Evolutionary conservation across 2,329 filamentous ascomycete genomes (phyloP).

Genomic region (Monilinia fructicola): DNA sequence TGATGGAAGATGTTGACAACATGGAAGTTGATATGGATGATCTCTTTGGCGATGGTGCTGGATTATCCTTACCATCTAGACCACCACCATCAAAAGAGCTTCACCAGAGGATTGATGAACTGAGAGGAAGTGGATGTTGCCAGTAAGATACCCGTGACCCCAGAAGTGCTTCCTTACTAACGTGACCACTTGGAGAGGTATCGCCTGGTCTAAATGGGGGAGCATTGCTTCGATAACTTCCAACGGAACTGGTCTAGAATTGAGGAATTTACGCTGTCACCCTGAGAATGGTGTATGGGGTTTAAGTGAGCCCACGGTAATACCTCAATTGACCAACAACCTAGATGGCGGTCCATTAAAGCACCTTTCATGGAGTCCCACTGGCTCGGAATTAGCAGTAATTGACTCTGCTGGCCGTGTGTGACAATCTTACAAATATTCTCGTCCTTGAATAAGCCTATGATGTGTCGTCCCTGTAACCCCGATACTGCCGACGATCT

Average conservation of each 20-base stretch:
- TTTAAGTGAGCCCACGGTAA: constrained; percentile 68
- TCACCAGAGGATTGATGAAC: constrained; percentile 71
- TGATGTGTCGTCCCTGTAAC: constrained; percentile 59
- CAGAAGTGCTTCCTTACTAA: constrained; percentile 3
- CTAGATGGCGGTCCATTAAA: constrained; percentile 66
- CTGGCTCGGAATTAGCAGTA: constrained; percentile 76
- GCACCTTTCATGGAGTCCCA: constrained; percentile 77
- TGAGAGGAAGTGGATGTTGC: constrained; percentile 73
- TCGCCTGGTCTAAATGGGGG: constrained; percentile 86
- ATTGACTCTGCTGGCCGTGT: constrained; percentile 76
- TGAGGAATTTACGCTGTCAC: constrained; percentile 70
- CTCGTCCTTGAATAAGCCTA: constrained; percentile 71
- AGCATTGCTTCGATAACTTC: constrained; percentile 78
- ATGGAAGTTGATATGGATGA: constrained; percentile 66
- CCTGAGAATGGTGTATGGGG: constrained; percentile 71
- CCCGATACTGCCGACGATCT: constrained; percentile 72
- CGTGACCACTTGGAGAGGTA: constrained; percentile 53
- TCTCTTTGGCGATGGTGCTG: constrained; percentile 71
- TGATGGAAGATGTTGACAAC: constrained; percentile 53
- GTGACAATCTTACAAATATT: constrained; percentile 72
- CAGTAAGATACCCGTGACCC: constrained; percentile 58
- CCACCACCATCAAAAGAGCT: constrained; percentile 60
- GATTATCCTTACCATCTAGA: constrained; percentile 53
- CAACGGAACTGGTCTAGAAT: constrained; percentile 68
- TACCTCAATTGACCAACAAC: constrained; percentile 60